A percentile compares a stretch with the other conserved stretches of the same genome.
Evolutionary conservation across 2,329 filamentous ascomycete species (phyloP).

Genomic region (Scedosporium boydii): DNA sequence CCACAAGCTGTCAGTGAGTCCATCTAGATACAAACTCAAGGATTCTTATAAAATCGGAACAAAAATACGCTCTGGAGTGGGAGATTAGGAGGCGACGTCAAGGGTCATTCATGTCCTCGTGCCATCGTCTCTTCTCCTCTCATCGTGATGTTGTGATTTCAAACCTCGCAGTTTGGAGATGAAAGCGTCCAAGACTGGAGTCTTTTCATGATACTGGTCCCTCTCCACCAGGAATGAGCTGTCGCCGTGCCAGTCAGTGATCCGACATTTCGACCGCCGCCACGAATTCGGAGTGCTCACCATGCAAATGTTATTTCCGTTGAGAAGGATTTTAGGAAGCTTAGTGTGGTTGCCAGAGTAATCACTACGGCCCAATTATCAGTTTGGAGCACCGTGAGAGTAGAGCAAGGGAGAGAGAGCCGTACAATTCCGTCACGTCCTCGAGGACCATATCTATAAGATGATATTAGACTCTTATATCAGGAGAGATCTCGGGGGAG

Average conservation of each 20-base stretch:
- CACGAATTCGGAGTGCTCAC: constrained; percentile 36
- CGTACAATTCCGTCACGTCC: constrained; percentile 93
- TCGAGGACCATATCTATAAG: constrained; percentile 88
- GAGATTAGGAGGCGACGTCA: not conserved
- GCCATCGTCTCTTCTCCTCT: not conserved
- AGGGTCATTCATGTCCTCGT: not conserved
- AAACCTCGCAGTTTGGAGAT: not conserved
- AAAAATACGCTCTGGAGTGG: not conserved
- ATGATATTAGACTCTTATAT: constrained; percentile 13
- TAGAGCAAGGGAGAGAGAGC: not conserved
- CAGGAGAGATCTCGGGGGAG: not conserved
- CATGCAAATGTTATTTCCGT: constrained; percentile 99
- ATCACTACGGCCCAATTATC: constrained; percentile 50
- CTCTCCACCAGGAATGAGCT: constrained; percentile 74
- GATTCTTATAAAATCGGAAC: not conserved
- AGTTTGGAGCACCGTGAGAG: not conserved
- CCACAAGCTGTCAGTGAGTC: too few species aligned
- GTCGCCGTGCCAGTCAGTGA: constrained; percentile 13
- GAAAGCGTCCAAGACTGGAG: not conserved
- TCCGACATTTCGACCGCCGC: not conserved
- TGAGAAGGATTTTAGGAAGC: constrained; percentile 87
- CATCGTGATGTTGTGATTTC: not conserved
- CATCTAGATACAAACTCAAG: not conserved
- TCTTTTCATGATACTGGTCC: constrained; percentile 40
- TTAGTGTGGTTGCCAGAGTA: constrained; percentile 82